A percentile compares a stretch with the other conserved stretches of the same genome.
Conservation (phyloP, 1,139 yeast species). For the Scheffersomyces illinoinensis region DNA sequence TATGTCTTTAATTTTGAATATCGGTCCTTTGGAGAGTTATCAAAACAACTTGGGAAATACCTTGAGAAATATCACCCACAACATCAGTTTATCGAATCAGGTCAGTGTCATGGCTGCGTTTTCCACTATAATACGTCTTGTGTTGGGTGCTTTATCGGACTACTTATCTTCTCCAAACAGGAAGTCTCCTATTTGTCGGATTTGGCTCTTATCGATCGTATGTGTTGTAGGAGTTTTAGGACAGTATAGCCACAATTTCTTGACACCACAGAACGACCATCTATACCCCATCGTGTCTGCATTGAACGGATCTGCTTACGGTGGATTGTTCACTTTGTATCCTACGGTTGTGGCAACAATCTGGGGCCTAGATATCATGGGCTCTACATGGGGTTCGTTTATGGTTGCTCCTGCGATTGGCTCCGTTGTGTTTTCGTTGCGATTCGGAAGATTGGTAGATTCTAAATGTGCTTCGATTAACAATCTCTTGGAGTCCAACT, state of each 20-base stretch:
- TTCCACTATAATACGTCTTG: conserved; percentile 49
- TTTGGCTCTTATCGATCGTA: conserved; percentile 45
- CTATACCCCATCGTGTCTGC: conserved; percentile 44
- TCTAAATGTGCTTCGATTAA: conserved; percentile 21
- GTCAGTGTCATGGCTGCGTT: conserved; percentile 42
- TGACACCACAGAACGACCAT: conserved; percentile 3
- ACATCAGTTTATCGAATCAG: conserved; percentile 50
- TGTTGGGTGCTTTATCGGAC: conserved; percentile 71
- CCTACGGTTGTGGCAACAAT: conserved; percentile 81
- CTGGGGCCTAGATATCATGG: conserved; percentile 91
- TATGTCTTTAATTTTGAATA: conserved; percentile 60
- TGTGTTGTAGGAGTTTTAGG: conserved; percentile 47
- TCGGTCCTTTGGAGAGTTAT: conserved; percentile 89
- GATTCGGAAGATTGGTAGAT: conserved; percentile 73
- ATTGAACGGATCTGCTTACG: conserved; percentile 73
- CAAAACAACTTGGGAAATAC: conserved; percentile 81
- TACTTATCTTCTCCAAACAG: conserved; percentile 31
- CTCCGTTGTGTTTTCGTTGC: conserved; percentile 64
- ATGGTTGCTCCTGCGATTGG: conserved; percentile 93
- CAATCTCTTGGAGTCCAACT: conserved; percentile 13
- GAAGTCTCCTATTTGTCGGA: conserved; percentile 32
- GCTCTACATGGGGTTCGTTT: conserved; percentile 91
- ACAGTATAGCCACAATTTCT: conserved; percentile 23
- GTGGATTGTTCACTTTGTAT: conserved; percentile 79
- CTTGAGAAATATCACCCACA: conserved; percentile 28